Percentiles rank a stretch among this genome's conserved stretches.
Evolutionary conservation across 192 early-diverging fungal species (phyloP).

Genomic region (Endogone sp.): DNA sequence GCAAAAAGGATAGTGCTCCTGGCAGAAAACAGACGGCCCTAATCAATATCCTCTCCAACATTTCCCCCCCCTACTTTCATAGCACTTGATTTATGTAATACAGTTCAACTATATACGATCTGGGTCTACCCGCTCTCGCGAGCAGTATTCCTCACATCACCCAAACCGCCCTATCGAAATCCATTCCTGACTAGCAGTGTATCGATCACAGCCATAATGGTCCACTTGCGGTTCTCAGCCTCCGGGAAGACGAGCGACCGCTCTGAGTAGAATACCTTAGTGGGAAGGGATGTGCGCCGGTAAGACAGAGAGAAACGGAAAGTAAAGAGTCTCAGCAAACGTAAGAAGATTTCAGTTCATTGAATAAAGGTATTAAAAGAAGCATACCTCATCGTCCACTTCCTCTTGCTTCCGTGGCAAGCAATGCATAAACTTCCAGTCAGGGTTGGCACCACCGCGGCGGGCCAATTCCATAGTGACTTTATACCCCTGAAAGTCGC

Average conservation of each 20-base stretch:
- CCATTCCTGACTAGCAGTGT: constrained; percentile 56
- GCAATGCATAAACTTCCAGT: constrained; percentile 99
- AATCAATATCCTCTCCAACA: no score
- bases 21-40: no score
- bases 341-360: not conserved
- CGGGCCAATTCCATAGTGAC: constrained; percentile 83
- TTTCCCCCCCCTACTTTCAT: no score
- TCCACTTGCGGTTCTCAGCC: constrained; percentile 99
- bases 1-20: no score
- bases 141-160: no score
- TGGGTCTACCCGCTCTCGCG: no score
- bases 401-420: constrained; percentile 95
- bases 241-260: constrained; percentile 95
- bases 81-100: no score
- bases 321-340: not conserved
- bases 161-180: no score
- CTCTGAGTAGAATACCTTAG: constrained; percentile 75
- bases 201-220: constrained; percentile 84
- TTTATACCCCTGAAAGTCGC: constrained; percentile 85
- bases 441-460: constrained; percentile 68
- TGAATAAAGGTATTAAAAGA: not conserved
- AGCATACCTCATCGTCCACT: constrained; percentile 83
- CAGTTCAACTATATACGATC: no score
- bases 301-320: constrained; percentile 25
- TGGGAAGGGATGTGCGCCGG: not conserved